Conservation (phyloP, 352 stramenopile species). For the Phytophthora capsici region DNA sequence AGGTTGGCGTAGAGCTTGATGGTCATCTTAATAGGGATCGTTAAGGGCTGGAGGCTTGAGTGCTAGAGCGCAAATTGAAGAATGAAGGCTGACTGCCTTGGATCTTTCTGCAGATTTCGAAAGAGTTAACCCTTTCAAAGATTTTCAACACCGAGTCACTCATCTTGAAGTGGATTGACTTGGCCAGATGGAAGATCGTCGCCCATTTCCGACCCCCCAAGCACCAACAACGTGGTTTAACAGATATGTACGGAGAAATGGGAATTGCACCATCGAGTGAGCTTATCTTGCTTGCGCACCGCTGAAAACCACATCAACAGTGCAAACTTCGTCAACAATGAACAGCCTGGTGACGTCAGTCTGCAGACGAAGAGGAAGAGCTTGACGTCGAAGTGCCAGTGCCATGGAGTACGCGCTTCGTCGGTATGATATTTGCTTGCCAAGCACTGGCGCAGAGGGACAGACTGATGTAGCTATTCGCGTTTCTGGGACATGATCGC, state of each 20-base stretch:
- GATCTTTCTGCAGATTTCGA: constrained; percentile 8
- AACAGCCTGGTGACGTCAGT: constrained; percentile 10
- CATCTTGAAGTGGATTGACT: constrained; percentile 6
- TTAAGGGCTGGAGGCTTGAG: constrained; percentile 5
- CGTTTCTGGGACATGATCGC: constrained; percentile 19
- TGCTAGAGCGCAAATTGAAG: constrained; percentile 14
- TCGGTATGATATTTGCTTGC: background rate
- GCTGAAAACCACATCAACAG: background rate
- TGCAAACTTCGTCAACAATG: too few species aligned
- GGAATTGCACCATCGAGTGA: constrained; percentile 3
- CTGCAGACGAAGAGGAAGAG: background rate
- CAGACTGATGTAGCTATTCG: constrained; percentile 1
- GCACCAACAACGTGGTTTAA: background rate
- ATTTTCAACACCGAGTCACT: too few species aligned
- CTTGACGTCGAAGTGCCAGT: constrained; percentile 12
- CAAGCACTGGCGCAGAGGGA: constrained; percentile 11
- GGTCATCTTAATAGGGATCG: constrained; percentile 20
- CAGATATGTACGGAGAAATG: background rate
- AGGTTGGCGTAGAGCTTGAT: constrained; percentile 57
- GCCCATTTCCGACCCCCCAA: constrained; percentile 7
- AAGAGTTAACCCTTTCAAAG: background rate
- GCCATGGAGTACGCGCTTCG: constrained; percentile 2
- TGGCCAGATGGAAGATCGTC: background rate
- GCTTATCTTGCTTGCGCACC: background rate
- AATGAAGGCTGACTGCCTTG: constrained; percentile 15